These are phyloP conservation scores for Mortierella sp. DNA, from an alignment of 371 early-diverging fungal genomes.

Conservation along the genomic window DNA sequence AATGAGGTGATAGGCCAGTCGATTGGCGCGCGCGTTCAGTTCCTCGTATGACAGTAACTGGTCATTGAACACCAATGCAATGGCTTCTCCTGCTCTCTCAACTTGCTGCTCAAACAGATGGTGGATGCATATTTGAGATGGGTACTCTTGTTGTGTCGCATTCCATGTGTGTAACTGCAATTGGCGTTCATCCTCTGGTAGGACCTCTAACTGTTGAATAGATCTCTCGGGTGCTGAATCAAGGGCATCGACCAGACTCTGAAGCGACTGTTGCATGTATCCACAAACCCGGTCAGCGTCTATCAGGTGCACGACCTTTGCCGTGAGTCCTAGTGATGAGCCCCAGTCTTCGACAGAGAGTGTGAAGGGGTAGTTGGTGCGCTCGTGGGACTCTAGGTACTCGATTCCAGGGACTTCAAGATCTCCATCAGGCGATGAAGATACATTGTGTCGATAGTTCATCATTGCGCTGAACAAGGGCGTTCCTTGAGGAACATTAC, in stretches of 20 bases:
- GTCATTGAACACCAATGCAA: conserved; percentile 14
- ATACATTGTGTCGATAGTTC: conserved; percentile 26
- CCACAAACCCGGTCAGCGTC: not conserved
- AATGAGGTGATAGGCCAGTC: conserved; percentile 9
- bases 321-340: not conserved
- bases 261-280: conserved; percentile 9
- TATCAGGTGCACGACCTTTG: not conserved
- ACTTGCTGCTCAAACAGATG: conserved; percentile 17
- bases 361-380: conserved; percentile 17
- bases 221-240: not conserved
- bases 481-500: conserved; percentile 8
- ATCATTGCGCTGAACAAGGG: conserved; percentile 17
- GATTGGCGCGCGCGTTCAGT: conserved; percentile 7
- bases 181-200: not conserved
- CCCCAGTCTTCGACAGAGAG: conserved; percentile 11
- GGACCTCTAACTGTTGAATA: not conserved
- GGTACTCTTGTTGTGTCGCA: not conserved
- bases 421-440: not conserved
- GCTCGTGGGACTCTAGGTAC: not conserved
- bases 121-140: conserved; percentile 2
- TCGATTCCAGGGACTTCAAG: not conserved
- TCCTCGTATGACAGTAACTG: conserved; percentile 9
- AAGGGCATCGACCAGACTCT: conserved; percentile 1
- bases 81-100: not conserved
- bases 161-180: conserved; percentile 12